Conservation (phyloP, 2,329 filamentous ascomycete species). For the Acephala macrosclerotiorum region DNA sequence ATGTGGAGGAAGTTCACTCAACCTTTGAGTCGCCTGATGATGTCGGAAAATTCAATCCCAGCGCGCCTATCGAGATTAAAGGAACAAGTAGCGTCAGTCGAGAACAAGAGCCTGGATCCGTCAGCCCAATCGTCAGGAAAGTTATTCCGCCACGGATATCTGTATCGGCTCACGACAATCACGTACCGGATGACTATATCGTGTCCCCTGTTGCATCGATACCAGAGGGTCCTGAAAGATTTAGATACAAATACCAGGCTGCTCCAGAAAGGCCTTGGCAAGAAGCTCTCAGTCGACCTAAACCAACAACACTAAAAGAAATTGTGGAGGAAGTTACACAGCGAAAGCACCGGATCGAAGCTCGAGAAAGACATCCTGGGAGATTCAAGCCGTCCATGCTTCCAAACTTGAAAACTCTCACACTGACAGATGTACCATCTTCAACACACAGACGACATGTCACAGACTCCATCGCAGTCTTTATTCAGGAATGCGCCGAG, state of each 20-base stretch:
- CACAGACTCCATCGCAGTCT: constrained; percentile 23
- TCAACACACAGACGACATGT: constrained; percentile 22
- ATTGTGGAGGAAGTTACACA: constrained; percentile 26
- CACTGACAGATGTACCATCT: constrained; percentile 29
- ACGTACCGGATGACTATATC: background rate
- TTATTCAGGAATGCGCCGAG: constrained; percentile 35
- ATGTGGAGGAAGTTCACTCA: constrained; percentile 9
- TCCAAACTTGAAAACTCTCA: constrained; percentile 30
- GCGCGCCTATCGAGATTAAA: constrained; percentile 18
- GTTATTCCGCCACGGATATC: constrained; percentile 15
- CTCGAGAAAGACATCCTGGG: constrained; percentile 28
- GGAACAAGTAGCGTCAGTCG: constrained; percentile 7
- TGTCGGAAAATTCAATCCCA: constrained; percentile 21
- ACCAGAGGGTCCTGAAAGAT: constrained; percentile 23
- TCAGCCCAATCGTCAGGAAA: background rate
- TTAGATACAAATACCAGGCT: constrained; percentile 19
- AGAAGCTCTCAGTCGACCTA: constrained; percentile 13
- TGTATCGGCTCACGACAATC: background rate
- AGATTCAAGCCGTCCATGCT: constrained; percentile 32
- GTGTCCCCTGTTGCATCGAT: background rate
- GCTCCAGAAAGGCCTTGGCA: constrained; percentile 15
- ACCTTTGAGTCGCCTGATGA: constrained; percentile 27
- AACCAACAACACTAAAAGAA: constrained; percentile 17
- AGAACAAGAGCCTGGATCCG: background rate
- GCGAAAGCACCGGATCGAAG: constrained; percentile 23